These are phyloP conservation scores for Fraxinus floribunda DNA, from an alignment of 305 asterid genomes.

Conservation along the genomic window DNA sequence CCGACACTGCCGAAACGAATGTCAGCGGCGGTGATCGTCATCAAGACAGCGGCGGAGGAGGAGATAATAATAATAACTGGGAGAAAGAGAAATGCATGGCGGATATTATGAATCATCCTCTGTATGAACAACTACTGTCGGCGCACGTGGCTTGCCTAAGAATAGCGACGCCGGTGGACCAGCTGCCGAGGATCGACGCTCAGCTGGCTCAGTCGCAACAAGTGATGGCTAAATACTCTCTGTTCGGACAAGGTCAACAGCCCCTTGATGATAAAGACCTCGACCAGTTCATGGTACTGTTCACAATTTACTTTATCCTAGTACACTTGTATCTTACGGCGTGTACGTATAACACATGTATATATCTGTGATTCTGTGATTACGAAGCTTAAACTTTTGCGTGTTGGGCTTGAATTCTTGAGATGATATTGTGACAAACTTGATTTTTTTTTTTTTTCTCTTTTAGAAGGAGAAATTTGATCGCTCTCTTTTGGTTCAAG, in stretches of 20 bases:
- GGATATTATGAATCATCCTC: constrained; percentile 65
- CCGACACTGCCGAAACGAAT: constrained; percentile 2
- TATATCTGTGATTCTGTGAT: background rate
- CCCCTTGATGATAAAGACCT: constrained; percentile 63
- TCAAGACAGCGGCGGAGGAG: constrained; percentile 32
- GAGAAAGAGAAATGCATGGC: constrained; percentile 65
- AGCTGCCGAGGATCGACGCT: constrained; percentile 71
- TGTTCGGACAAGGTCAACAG: constrained; percentile 52
- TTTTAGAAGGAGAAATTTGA: background rate
- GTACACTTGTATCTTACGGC: background rate
- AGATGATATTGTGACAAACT: background rate
- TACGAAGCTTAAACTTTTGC: background rate
- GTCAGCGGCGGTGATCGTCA: constrained; percentile 34
- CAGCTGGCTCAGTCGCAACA: constrained; percentile 72
- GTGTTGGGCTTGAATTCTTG: background rate
- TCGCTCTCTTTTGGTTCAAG: background rate
- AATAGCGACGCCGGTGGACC: constrained; percentile 81
- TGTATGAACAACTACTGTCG: constrained; percentile 67
- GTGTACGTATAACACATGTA: background rate
- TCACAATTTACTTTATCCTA: background rate
- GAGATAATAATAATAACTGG: constrained; percentile 36
- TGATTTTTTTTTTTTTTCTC: background rate
- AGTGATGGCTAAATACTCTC: constrained; percentile 60
- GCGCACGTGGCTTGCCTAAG: constrained; percentile 83
- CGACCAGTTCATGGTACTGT: constrained; percentile 75